Evolutionary conservation across 2,329 filamentous ascomycete genomes (phyloP), one percentile per base, ranked within the genome.

Genomic region (Penicillium palitans): DNA sequence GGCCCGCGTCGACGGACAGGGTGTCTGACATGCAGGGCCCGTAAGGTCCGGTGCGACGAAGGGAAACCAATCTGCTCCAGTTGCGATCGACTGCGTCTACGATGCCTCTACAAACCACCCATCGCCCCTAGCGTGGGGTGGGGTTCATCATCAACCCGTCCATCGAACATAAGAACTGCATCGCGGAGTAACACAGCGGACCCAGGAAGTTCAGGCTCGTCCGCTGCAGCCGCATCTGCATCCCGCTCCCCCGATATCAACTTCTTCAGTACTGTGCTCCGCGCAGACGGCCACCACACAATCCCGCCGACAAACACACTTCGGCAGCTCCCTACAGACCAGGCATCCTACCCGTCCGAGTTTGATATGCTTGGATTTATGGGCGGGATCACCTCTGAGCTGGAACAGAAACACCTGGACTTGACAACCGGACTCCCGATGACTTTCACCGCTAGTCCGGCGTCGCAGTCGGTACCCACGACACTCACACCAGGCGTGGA

Each of bases 321-420:
- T 8, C 57, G 55, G 35, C 49, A 56, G 35, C 47, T 63, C 5
- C 52, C 56, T 6, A 29, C 53, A 19, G 55, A 59, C 6, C n/a
- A 47, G 13, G 53, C 17, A 19, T 21, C 29, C 7, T 33, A 59
- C 39, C 52, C 52, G 44, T 15, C 35, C 57, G n/a, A 65, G 66
- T 74, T 74, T 52, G 72, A 74, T 53, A 74, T 74, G 65, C 68
- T 73, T n/a, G 64, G 67, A 3, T 74, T 74, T 40, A 74, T 74
- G 52, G 71, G 72, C n/a, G 72, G 68, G 3, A 72, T 74, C 12
- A 73, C 70, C 3, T 72, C 70, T 3, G 72, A 74, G 42, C 59
- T 74, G 25, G 67, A 74, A 37, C 72, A 73, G 52, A 74, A 71
- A 52, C 72, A 74, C 52, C 58, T 69, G 6, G 69, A 73, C 45